phyloP scores from a whole-genome alignment of 2,329 filamentous ascomycete species.

The Xylaria sp. region DNA sequence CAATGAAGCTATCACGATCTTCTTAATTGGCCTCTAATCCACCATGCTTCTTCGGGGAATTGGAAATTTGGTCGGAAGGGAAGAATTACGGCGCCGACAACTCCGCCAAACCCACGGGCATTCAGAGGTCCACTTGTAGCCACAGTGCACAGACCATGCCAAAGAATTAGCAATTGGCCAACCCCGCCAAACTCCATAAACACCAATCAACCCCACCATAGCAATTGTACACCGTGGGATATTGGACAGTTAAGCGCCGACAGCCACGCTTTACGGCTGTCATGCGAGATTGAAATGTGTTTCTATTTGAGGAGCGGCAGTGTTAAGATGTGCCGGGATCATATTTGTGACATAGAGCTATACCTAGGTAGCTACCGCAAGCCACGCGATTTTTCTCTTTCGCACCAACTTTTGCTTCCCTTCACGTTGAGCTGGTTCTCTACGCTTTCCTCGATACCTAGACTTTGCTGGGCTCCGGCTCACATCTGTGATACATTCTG shows the following conservation, averaged over 20 bases:
- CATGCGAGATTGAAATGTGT: conserved; percentile 6
- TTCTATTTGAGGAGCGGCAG: conserved; percentile 24
- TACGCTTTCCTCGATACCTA: conserved; percentile 2
- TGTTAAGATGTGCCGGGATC: conserved; percentile 12
- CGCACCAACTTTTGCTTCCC: conserved; percentile 15
- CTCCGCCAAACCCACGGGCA: neutral
- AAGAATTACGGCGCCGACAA: conserved; percentile 36
- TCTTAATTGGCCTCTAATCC: conserved; percentile 6
- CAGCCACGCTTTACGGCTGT: conserved; percentile 25
- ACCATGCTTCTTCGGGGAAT: neutral
- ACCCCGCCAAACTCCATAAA: conserved; percentile 21
- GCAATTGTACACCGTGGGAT: conserved; percentile 38
- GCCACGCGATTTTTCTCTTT: conserved; percentile 5
- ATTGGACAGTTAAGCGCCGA: conserved; percentile 47
- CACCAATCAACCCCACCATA: conserved; percentile 42
- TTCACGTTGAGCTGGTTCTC: conserved; percentile 36
- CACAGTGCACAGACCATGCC: conserved; percentile 11
- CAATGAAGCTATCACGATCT: conserved; percentile 40
- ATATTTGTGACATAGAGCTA: conserved; percentile 24
- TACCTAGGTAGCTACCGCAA: conserved; percentile 3
- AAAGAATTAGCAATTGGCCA: conserved; percentile 5
- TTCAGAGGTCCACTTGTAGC: neutral
- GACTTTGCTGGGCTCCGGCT: conserved; percentile 14
- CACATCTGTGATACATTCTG: neutral
- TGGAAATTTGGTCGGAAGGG: conserved; percentile 43